Evolutionary conservation across 805 yeast genomes (phyloP).

Genomic region (Saccharomycopsis olivae): DNA sequence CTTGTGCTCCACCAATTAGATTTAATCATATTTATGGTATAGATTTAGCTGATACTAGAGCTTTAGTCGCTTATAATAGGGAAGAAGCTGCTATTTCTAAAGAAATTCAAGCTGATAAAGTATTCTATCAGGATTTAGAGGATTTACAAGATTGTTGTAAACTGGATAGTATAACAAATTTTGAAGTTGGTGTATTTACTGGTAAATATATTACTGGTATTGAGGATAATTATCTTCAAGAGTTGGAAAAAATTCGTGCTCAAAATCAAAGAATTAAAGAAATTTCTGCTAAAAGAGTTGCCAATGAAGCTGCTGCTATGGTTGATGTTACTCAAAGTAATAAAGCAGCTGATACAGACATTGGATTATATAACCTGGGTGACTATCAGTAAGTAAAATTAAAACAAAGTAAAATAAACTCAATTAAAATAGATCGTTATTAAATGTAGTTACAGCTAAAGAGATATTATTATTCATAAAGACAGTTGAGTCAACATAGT

Average conservation of each 20-base stretch:
- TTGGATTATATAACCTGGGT: conserved; percentile 50
- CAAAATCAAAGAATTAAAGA: conserved; percentile 49
- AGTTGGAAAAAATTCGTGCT: conserved; percentile 76
- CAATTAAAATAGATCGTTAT: too few species aligned
- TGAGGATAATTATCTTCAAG: conserved; percentile 70
- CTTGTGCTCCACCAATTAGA: conserved; percentile 97
- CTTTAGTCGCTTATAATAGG: conserved; percentile 79
- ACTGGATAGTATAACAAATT: conserved; percentile 37
- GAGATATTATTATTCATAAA: too few species aligned
- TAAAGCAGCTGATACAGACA: conserved; percentile 27
- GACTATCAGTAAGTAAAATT: conserved; percentile 31
- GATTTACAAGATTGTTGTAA: conserved; percentile 76
- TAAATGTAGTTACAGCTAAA: too few species aligned
- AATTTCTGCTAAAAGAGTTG: conserved; percentile 26
- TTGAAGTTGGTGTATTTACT: conserved; percentile 95
- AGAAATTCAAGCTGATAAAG: conserved; percentile 82
- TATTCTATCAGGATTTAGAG: conserved; percentile 75
- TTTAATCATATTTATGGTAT: conserved; percentile 95
- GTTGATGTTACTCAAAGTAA: conserved; percentile 18
- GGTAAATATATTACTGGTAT: conserved; percentile 93
- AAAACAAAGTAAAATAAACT: too few species aligned
- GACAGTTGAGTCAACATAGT: too few species aligned
- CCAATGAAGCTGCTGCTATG: conserved; percentile 38
- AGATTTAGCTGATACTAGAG: conserved; percentile 91
- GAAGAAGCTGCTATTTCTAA: conserved; percentile 64